phyloP scores from a whole-genome alignment of 2,329 filamentous ascomycete species.

The Endocalyx cinctus region DNA sequence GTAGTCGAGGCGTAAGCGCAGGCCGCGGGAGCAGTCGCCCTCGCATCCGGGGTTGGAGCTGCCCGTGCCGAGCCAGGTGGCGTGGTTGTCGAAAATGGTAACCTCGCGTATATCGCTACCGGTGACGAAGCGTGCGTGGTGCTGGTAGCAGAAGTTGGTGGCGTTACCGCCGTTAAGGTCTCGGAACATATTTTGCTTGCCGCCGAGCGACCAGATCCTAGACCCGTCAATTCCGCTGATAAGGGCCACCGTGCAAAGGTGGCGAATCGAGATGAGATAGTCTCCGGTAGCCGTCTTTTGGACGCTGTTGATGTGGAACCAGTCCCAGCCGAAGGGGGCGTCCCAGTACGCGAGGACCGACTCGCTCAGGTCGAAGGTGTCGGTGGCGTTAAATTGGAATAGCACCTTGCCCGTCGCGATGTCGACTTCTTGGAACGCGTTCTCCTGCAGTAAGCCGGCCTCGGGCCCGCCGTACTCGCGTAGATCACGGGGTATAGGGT shows the following conservation, averaged over 20 bases:
- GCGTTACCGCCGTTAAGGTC: conserved; percentile 5
- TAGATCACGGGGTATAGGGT: conserved; percentile 23
- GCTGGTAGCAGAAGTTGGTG: conserved; percentile 5
- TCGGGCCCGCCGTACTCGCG: conserved; percentile 20
- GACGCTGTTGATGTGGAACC: conserved; percentile 31
- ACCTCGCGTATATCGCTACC: background rate
- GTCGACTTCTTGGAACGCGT: conserved; percentile 32
- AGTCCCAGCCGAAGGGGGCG: conserved; percentile 29
- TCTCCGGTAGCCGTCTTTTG: conserved; percentile 11
- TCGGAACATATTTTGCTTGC: conserved; percentile 5
- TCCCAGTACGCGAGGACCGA: too few species aligned
- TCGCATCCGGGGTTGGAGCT: too few species aligned
- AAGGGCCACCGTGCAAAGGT: background rate
- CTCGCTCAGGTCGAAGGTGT: too few species aligned
- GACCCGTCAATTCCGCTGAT: conserved; percentile 3
- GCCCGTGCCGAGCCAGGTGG: too few species aligned
- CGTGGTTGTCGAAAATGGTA: conserved; percentile 23
- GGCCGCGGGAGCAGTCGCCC: conserved; percentile 1
- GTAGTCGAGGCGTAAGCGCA: conserved; percentile 4
- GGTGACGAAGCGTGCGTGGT: conserved; percentile 5
- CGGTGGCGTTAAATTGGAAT: conserved; percentile 29
- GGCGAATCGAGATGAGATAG: conserved; percentile 5
- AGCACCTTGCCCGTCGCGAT: conserved; percentile 25
- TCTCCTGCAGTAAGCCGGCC: conserved; percentile 25
- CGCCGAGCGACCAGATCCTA: conserved; percentile 6